A percentile compares a stretch with the other conserved stretches of the same genome.
Conservation (phyloP, 1,139 yeast genomes). For the Saccharomyces pastorianus region DNA sequence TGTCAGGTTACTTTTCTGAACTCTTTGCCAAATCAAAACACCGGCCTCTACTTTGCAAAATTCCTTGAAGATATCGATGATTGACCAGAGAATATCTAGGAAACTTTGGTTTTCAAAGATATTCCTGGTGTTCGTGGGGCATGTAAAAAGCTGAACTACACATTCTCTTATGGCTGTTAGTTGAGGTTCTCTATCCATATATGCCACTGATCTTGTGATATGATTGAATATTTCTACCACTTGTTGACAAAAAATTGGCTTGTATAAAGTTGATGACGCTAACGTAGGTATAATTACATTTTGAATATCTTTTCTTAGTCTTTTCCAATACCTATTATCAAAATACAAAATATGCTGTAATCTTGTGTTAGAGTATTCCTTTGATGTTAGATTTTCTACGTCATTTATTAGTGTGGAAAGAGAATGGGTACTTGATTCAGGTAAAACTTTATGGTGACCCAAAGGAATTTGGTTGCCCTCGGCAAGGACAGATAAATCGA, state of each 20-base stretch:
- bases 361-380: slow-evolving; percentile 36
- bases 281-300: slow-evolving; percentile 46
- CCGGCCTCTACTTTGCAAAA: slow-evolving; percentile 34
- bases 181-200: slow-evolving; percentile 59
- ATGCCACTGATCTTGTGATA: slow-evolving; percentile 41
- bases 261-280: slow-evolving; percentile 41
- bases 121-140: slow-evolving; percentile 47
- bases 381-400: slow-evolving; percentile 23
- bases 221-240: slow-evolving; percentile 49
- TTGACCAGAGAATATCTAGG: slow-evolving; percentile 41
- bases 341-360: slow-evolving; percentile 47
- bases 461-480: slow-evolving; percentile 21
- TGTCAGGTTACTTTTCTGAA: slow-evolving; percentile 55
- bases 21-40: slow-evolving; percentile 49
- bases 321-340: slow-evolving; percentile 50
- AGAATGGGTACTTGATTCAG: slow-evolving; percentile 33
- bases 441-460: slow-evolving; percentile 34
- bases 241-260: slow-evolving; percentile 45
- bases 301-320: slow-evolving; percentile 41
- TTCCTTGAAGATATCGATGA: slow-evolving; percentile 40
- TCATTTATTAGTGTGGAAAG: slow-evolving; percentile 34
- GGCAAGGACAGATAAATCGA: slow-evolving; percentile 23
- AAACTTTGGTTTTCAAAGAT: slow-evolving; percentile 37
- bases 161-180: slow-evolving; percentile 47
- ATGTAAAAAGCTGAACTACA: slow-evolving; percentile 55